Conservation (phyloP, 441 rosid genomes). For the Corymbia citriodora region DNA sequence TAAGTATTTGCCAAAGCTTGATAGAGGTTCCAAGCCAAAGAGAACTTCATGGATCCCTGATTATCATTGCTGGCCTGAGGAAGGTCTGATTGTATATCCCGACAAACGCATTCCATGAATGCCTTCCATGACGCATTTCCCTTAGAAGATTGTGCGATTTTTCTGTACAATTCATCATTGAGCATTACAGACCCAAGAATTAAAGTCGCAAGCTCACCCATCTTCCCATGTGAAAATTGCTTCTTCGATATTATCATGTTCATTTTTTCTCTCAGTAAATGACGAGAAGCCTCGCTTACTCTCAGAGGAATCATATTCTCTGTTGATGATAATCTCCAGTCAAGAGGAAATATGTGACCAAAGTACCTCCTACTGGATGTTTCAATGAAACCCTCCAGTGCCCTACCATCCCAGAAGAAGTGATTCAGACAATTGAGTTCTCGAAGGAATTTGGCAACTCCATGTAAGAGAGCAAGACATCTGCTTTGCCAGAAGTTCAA, state of each 20-base stretch:
- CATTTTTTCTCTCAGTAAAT: conserved; percentile 13
- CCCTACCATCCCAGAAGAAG: not conserved
- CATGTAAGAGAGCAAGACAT: conserved; percentile 14
- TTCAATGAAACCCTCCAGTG: conserved; percentile 7
- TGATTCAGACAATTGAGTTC: conserved; percentile 3
- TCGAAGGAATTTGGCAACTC: conserved; percentile 27
- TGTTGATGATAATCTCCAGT: conserved; percentile 23
- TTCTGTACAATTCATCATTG: not conserved
- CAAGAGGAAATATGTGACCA: conserved; percentile 22
- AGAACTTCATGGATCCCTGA: not conserved
- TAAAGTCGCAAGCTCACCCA: conserved; percentile 24
- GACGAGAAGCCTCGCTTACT: conserved; percentile 11
- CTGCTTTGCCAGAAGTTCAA: not conserved
- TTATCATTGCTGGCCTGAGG: not conserved
- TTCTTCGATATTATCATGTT: conserved; percentile 1
- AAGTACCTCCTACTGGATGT: not conserved
- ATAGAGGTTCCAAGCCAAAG: conserved; percentile 3
- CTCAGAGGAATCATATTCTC: conserved; percentile 25
- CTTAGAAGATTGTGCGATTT: conserved; percentile 1
- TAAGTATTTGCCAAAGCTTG: conserved; percentile 25
- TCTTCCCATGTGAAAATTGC: conserved; percentile 23
- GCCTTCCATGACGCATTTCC: not conserved
- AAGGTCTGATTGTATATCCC: not conserved
- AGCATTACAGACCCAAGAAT: conserved; percentile 33
- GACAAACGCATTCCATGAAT: not conserved